Percentiles rank a stretch among this genome's conserved stretches.
Conservation (phyloP, 1,284 basidiomycete species). For the Microbotryum saponariae region DNA sequence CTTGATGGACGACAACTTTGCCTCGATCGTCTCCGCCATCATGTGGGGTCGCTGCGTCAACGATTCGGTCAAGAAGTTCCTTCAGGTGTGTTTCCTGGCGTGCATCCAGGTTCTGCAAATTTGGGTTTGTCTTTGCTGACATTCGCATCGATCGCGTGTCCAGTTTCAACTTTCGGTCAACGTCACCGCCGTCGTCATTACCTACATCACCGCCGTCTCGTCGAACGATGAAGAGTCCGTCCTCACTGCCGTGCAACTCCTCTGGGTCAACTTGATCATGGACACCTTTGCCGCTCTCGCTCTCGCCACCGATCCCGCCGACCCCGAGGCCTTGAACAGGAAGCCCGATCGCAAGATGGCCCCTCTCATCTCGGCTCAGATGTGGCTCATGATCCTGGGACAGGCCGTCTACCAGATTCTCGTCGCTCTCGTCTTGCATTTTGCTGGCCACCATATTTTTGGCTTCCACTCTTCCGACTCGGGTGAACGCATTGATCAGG, state of each 20-base stretch:
- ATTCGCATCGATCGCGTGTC: neutral
- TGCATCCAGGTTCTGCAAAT: no score
- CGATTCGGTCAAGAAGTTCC: constrained; percentile 92
- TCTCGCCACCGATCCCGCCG: constrained; percentile 90
- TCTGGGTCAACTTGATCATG: constrained; percentile 81
- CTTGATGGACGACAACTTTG: constrained; percentile 91
- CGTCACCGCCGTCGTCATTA: constrained; percentile 89
- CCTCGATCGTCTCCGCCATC: constrained; percentile 91
- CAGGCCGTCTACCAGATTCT: constrained; percentile 83
- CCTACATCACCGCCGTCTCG: constrained; percentile 81
- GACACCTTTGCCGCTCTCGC: constrained; percentile 89
- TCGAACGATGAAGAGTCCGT: constrained; percentile 71
- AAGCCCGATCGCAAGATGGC: constrained; percentile 82
- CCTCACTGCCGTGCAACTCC: constrained; percentile 84
- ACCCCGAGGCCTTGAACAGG: constrained; percentile 67
- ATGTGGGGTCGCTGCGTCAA: constrained; percentile 99
- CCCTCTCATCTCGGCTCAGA: constrained; percentile 76
- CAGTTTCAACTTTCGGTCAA: constrained; percentile 91
- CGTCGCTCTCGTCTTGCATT: constrained; percentile 83
- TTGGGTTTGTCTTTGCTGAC: no score
- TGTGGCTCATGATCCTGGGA: constrained; percentile 66
- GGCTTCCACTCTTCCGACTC: constrained; percentile 43
- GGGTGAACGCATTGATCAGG: constrained; percentile 44
- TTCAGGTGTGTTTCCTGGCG: constrained; percentile 50
- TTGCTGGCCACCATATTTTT: constrained; percentile 66